Evolutionary conservation across 192 early-diverging fungal species (phyloP).

Genomic region (Backusella parvicylindrica): DNA sequence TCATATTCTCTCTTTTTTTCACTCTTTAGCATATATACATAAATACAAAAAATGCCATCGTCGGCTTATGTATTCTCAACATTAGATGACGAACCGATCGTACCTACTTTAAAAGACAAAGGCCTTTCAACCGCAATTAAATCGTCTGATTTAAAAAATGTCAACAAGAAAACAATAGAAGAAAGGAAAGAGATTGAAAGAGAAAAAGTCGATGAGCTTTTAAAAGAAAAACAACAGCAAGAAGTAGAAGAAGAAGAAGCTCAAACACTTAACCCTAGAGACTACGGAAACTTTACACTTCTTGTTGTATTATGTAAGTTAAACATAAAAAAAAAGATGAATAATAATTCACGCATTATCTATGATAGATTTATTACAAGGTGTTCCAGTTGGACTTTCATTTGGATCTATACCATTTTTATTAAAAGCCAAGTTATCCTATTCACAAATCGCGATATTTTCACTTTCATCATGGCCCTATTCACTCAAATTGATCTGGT

Average conservation of each 20-base stretch:
- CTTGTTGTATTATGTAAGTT: slow-evolving; percentile 54
- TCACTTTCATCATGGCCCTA: slow-evolving; percentile 96
- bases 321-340: neutral
- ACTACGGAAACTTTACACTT: slow-evolving; percentile 45
- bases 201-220: neutral
- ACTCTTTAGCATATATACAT: slow-evolving; percentile 13
- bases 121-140: slow-evolving; percentile 69
- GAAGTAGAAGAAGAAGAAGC: neutral
- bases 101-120: slow-evolving; percentile 75
- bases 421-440: slow-evolving; percentile 91
- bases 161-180: neutral
- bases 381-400: slow-evolving; percentile 88
- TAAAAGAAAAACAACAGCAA: neutral
- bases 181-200: slow-evolving; percentile 21
- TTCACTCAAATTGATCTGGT: slow-evolving; percentile 97
- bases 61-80: slow-evolving; percentile 42
- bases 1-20: neutral
- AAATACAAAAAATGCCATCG: slow-evolving; percentile 32
- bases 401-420: slow-evolving; percentile 93
- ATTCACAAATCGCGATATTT: slow-evolving; percentile 90
- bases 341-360: neutral
- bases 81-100: slow-evolving; percentile 68
- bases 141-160: slow-evolving; percentile 48
- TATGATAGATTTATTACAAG: slow-evolving; percentile 78
- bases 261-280: slow-evolving; percentile 12